A percentile compares a stretch with the other conserved stretches of the same genome.
These are phyloP conservation scores for Trichoderma citrinoviride DNA, from an alignment of 2,329 filamentous ascomycete species.

Conservation along the genomic window DNA sequence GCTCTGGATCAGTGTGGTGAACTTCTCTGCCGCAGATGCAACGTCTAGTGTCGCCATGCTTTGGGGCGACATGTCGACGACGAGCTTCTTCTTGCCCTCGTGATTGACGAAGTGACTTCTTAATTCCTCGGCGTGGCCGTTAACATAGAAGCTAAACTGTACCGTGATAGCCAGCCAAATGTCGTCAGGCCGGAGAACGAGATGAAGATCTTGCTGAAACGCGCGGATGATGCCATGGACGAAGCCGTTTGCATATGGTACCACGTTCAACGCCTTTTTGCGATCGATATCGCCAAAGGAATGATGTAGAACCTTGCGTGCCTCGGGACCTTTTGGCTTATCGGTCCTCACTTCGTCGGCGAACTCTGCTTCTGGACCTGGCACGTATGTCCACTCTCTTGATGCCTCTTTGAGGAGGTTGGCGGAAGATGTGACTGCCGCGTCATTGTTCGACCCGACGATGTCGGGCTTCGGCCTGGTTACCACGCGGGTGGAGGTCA, in stretches of 20 bases:
- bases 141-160: conserved; percentile 26
- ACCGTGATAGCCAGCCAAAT: conserved; percentile 33
- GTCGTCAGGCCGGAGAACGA: conserved; percentile 27
- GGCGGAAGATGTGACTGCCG: neutral
- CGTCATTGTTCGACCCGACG: neutral
- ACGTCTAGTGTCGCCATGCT: neutral
- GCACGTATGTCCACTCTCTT: neutral
- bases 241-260: conserved; percentile 4
- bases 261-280: neutral
- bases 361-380: neutral
- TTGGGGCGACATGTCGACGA: neutral
- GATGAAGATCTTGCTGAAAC: conserved; percentile 24
- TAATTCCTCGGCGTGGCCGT: conserved; percentile 22
- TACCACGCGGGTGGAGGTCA: neutral
- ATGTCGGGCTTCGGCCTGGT: conserved; percentile 1
- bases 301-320: neutral
- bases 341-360: neutral
- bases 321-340: conserved; percentile 9
- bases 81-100: neutral
- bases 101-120: conserved; percentile 22
- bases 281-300: neutral
- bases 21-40: neutral
- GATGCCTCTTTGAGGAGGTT: neutral
- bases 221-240: conserved; percentile 4
- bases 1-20: neutral